Conservation (phyloP, 2,329 filamentous ascomycete genomes). For the Helicocarpus griseus region DNA sequence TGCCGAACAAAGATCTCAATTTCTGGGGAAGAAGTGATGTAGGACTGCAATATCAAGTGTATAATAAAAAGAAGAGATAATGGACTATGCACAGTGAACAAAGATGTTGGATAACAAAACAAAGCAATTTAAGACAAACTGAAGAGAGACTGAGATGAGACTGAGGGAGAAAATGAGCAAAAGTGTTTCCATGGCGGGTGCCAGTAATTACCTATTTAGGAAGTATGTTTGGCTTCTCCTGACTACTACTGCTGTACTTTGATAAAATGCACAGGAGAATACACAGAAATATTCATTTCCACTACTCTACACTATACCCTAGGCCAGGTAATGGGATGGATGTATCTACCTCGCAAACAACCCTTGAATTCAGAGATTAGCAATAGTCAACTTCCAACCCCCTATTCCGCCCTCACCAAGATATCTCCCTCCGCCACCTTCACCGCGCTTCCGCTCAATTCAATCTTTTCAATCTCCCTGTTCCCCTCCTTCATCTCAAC, state of each 20-base stretch:
- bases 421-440: slow-evolving; percentile 13
- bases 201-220: background rate
- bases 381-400: background rate
- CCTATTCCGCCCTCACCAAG: background rate
- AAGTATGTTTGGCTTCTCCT: slow-evolving; percentile 1
- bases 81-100: background rate
- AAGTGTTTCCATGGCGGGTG: background rate
- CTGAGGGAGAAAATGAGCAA: background rate
- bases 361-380: background rate
- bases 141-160: background rate
- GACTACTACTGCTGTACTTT: background rate
- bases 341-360: background rate
- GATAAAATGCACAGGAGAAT: background rate
- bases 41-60: background rate
- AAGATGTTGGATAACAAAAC: background rate
- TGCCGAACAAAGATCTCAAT: background rate
- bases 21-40: background rate
- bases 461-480: slow-evolving; percentile 9
- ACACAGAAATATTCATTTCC: background rate
- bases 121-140: background rate
- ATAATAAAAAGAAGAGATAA: background rate
- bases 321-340: background rate
- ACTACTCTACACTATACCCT: background rate
- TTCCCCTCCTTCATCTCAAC: slow-evolving; percentile 22
- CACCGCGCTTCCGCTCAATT: slow-evolving; percentile 12